These are phyloP conservation scores for Linnemannia exigua DNA, from an alignment of 192 early-diverging fungal species.

Conservation along the genomic window DNA sequence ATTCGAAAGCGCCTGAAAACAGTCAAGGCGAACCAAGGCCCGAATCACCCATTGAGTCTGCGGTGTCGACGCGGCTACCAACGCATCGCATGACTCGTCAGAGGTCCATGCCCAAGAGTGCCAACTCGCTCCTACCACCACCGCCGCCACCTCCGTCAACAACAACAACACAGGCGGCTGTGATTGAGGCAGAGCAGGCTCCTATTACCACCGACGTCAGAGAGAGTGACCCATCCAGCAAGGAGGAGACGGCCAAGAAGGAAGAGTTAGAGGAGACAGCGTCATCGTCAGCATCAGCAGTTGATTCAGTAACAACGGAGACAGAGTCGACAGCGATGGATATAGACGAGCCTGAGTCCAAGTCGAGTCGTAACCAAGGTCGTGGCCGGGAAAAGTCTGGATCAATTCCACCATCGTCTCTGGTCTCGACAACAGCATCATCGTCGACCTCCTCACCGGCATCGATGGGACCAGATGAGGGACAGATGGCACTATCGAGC, in stretches of 20 bases:
- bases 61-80: constrained; percentile 1
- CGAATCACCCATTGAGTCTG: neutral
- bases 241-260: neutral
- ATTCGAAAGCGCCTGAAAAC: constrained; percentile 19
- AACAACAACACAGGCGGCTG: neutral
- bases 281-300: neutral
- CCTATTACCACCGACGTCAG: neutral
- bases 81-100: constrained; percentile 44
- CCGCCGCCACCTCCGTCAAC: neutral
- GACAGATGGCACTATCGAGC: neutral
- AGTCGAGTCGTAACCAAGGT: neutral
- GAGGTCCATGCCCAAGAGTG: constrained; percentile 40
- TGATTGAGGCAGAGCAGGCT: neutral
- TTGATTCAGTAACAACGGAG: neutral
- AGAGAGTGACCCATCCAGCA: neutral
- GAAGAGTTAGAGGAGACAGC: neutral
- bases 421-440: constrained; percentile 16
- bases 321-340: constrained; percentile 25
- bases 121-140: constrained; percentile 3
- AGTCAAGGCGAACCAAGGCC: constrained; percentile 4
- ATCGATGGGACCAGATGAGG: constrained; percentile 39
- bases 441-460: constrained; percentile 37
- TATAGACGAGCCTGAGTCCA: constrained; percentile 11
- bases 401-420: constrained; percentile 19
- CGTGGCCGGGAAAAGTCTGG: constrained; percentile 16